Evolutionary conservation across 805 yeast species (phyloP).

Genomic region (Candida oleophila): DNA sequence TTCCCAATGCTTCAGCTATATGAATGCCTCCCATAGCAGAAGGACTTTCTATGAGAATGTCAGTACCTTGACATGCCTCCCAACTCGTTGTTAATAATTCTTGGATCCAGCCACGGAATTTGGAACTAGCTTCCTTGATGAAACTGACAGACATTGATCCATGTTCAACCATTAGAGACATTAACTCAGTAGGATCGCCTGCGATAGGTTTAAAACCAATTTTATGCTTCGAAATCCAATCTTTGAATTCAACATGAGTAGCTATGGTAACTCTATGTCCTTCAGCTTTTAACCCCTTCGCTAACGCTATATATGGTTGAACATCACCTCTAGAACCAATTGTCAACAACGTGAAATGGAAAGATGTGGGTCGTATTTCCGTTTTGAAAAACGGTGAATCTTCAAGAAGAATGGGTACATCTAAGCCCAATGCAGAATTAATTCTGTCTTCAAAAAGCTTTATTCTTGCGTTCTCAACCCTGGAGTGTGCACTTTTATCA

Average conservation of each 20-base stretch:
- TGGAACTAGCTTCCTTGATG: constrained; percentile 75
- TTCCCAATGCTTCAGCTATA: constrained; percentile 85
- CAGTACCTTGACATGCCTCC: constrained; percentile 83
- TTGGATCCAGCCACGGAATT: constrained; percentile 80
- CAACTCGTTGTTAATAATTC: constrained; percentile 74
- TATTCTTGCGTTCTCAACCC: constrained; percentile 57
- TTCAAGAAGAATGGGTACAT: constrained; percentile 68
- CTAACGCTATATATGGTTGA: constrained; percentile 93
- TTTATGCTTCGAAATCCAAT: constrained; percentile 69
- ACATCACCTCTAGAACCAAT: constrained; percentile 97
- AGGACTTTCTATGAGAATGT: constrained; percentile 90
- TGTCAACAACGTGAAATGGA: constrained; percentile 69
- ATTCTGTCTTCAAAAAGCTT: constrained; percentile 68
- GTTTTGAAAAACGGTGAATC: constrained; percentile 57
- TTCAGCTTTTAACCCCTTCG: constrained; percentile 70
- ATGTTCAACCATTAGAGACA: constrained; percentile 90
- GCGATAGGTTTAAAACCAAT: constrained; percentile 74
- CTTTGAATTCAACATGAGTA: constrained; percentile 78
- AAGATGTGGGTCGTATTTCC: constrained; percentile 53
- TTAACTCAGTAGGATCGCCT: constrained; percentile 89
- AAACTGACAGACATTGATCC: constrained; percentile 84
- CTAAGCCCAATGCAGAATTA: constrained; percentile 56
- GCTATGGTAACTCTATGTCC: constrained; percentile 86
- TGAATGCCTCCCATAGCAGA: constrained; percentile 95
- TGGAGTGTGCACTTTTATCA: constrained; percentile 15